Evolutionary conservation across 2,329 filamentous ascomycete genomes (phyloP).

Genomic region (Diaporthe citrichinensis): DNA sequence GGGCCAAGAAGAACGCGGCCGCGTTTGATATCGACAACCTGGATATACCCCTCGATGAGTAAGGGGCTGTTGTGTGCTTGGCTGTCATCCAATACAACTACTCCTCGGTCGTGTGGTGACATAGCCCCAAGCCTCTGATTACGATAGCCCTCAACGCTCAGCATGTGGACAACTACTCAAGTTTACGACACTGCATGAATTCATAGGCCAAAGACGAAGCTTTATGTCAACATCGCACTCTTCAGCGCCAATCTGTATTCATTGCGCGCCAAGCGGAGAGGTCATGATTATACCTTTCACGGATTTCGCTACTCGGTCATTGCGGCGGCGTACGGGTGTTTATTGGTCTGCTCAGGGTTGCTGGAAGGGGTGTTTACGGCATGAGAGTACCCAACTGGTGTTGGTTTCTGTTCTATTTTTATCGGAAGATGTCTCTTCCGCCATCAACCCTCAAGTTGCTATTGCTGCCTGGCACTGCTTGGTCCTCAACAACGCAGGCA

Average conservation of each 20-base stretch:
- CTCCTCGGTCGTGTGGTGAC: slow-evolving; percentile 1
- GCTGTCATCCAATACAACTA: slow-evolving; percentile 20
- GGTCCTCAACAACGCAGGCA: slow-evolving; percentile 27
- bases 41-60: slow-evolving; percentile 63
- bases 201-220: slow-evolving; percentile 38
- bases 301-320: slow-evolving; percentile 42
- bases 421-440: slow-evolving; percentile 23
- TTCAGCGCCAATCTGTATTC: slow-evolving; percentile 37
- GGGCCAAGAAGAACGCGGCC: slow-evolving; percentile 86
- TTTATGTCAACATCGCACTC: slow-evolving; percentile 39
- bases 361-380: slow-evolving; percentile 37
- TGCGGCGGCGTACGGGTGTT: slow-evolving; percentile 43
- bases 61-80: slow-evolving; percentile 53
- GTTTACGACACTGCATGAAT: slow-evolving; percentile 40
- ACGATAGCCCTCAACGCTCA: slow-evolving; percentile 29
- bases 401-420: slow-evolving; percentile 34
- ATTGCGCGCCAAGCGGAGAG: slow-evolving; percentile 33
- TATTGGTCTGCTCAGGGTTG: slow-evolving; percentile 33
- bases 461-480: slow-evolving; percentile 33
- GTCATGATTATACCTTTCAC: slow-evolving; percentile 37
- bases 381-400: slow-evolving; percentile 24
- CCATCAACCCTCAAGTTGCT: slow-evolving; percentile 36
- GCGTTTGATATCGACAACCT: slow-evolving; percentile 67
- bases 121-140: slow-evolving; percentile 33
- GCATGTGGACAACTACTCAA: slow-evolving; percentile 34